These are phyloP conservation scores for Malus hybrid DNA, from an alignment of 331 rosid species.

Conservation along the genomic window DNA sequence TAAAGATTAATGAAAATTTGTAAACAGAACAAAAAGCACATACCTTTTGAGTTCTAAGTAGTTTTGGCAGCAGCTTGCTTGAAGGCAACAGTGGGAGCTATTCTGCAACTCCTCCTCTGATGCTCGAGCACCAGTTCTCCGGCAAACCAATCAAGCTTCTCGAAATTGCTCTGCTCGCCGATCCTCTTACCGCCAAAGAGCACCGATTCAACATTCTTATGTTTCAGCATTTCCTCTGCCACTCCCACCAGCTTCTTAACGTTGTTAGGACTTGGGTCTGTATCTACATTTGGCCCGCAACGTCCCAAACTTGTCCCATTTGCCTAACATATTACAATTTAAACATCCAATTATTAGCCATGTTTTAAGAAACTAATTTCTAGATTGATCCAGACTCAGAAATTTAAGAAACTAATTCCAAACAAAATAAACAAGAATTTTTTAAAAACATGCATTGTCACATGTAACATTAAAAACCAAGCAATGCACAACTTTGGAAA, in stretches of 20 bases:
- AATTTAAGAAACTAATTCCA: not conserved
- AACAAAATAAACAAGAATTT: not conserved
- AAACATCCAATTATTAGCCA: not conserved
- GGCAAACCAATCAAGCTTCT: slow-evolving; percentile 96
- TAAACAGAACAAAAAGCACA: slow-evolving; percentile 23
- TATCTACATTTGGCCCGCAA: slow-evolving; percentile 76
- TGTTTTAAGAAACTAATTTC: not conserved
- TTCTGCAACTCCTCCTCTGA: slow-evolving; percentile 99
- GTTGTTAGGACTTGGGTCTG: slow-evolving; percentile 73
- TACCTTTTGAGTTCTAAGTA: slow-evolving; percentile 40
- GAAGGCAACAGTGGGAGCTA: slow-evolving; percentile 99
- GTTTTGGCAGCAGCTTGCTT: slow-evolving; percentile 77
- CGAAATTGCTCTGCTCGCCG: slow-evolving; percentile 68
- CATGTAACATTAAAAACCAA: not conserved
- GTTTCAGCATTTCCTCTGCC: slow-evolving; percentile 90
- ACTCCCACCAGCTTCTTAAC: slow-evolving; percentile 68
- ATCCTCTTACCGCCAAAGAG: slow-evolving; percentile 91
- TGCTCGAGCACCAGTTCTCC: slow-evolving; percentile 93
- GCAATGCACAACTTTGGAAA: not conserved
- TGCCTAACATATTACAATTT: slow-evolving; percentile 46
- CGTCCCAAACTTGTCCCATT: slow-evolving; percentile 75
- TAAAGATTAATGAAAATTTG: not conserved
- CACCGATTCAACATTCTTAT: slow-evolving; percentile 92
- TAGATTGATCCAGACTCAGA: not conserved
- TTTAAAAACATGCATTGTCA: not conserved